Conservation (phyloP, 163 green algal species). For the Chlorella variabilis region DNA sequence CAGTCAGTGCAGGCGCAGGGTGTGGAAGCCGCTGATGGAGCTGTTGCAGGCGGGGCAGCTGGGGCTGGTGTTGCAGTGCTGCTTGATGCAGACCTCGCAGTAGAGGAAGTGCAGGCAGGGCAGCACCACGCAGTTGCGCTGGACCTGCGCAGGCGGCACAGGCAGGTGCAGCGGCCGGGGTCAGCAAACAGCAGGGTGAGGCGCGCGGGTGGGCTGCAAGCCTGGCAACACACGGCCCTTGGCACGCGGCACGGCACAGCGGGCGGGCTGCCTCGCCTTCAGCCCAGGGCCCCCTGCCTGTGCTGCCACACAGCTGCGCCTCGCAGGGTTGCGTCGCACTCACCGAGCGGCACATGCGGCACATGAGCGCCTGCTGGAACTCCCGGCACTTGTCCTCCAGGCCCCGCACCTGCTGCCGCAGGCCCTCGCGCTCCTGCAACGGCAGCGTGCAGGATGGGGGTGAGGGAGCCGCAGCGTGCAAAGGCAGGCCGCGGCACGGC, state of each 20-base stretch:
- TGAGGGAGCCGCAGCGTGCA: no score
- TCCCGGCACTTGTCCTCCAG: conserved; percentile 36
- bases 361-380: conserved; percentile 28
- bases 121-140: conserved; percentile 48
- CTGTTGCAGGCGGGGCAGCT: conserved; percentile 41
- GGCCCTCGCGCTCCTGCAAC: conserved; percentile 29
- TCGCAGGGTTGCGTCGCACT: no score
- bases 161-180: no score
- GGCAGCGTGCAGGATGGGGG: background rate
- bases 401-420: conserved; percentile 36
- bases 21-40: conserved; percentile 40
- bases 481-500: no score
- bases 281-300: no score
- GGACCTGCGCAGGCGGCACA: conserved; percentile 4
- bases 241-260: no score
- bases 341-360: conserved; percentile 30
- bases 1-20: conserved; percentile 32
- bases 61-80: conserved; percentile 35
- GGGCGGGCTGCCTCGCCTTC: no score
- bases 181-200: background rate
- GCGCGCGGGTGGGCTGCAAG: no score
- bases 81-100: conserved; percentile 49
- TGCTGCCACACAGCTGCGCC: no score
- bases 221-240: no score
- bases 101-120: conserved; percentile 51